Percentiles rank a stretch among this genome's conserved stretches.
Conservation (phyloP, 2,329 filamentous ascomycete species). For the Arthrinium phaeospermum region DNA sequence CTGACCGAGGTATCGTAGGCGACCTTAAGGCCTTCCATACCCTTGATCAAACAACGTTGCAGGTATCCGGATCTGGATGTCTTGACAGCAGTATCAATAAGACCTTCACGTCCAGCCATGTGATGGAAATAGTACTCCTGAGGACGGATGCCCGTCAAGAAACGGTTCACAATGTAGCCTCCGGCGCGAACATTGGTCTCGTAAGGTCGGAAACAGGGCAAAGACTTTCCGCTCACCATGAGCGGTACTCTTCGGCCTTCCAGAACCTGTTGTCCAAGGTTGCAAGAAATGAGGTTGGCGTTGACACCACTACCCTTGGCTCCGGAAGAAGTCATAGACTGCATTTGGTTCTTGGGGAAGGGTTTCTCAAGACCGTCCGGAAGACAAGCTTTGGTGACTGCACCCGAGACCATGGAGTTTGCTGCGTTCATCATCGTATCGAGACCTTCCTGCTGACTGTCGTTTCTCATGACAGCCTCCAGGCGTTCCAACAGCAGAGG, state of each 20-base stretch:
- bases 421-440: constrained; percentile 83
- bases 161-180: constrained; percentile 93
- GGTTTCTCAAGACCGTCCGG: constrained; percentile 84
- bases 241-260: constrained; percentile 93
- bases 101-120: constrained; percentile 97
- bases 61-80: constrained; percentile 96
- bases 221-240: constrained; percentile 96
- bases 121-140: constrained; percentile 99
- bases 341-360: constrained; percentile 98
- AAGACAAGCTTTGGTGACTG: constrained; percentile 79
- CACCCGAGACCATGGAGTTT: constrained; percentile 74
- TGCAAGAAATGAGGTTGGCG: constrained; percentile 96
- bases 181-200: constrained; percentile 89
- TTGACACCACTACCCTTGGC: constrained; percentile 94
- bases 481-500: constrained; percentile 77
- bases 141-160: constrained; percentile 95
- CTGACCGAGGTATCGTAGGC: constrained; percentile 94
- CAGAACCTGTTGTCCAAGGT: constrained; percentile 93
- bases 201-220: constrained; percentile 92
- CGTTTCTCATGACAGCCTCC: constrained; percentile 89
- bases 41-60: constrained; percentile 96
- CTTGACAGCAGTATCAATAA: constrained; percentile 99
- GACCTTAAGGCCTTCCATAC: constrained; percentile 92
- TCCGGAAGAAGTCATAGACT: constrained; percentile 96
- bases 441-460: constrained; percentile 87